Evolutionary conservation across 75 land plant species (phyloP), one percentile per base, ranked within the genome.

Genomic region (Picea glauca): DNA sequence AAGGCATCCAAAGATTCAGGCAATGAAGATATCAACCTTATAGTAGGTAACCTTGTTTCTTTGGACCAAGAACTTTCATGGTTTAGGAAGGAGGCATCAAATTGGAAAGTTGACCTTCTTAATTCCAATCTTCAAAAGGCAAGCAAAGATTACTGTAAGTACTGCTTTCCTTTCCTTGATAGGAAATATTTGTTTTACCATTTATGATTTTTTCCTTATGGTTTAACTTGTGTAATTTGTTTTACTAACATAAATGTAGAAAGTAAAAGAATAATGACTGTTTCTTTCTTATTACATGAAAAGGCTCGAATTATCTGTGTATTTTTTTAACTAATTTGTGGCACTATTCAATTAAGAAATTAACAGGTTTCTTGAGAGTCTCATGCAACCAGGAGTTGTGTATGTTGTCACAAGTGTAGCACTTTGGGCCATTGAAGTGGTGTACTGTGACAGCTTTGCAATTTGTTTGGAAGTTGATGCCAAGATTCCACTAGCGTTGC

Each of bases 381-480:
- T 95, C 54, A 84, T 78, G 75, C 62, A 38, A 64, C 76, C 85
- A 4, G 87, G 84, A 31, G 87, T 84, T 4, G 85, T 80, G 20
- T 92, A 88, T 76, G 79, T 91, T 3, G 90, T 90, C 35, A 85
- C 87, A 43, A 77, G 90, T 13, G 82, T 88, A 5, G 89, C 97
- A 3, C 81, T 96, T 75, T 93, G 97, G 97, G 85, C 90, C 30
- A 93, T 96, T 46, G 98, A 96, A 78, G 70, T 90, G 65, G 94
- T 96, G 23, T 96, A 96, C 78, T 88, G 85, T 58, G 80, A 86
- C 35, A 90, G 94, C 80, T 95, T 90, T 77, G 86, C 93, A 13
- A 75, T 75, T 18, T 96, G 98, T 82, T 81, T 93, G 4, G 89
- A 90, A 74, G 75, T 68, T 32, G 91, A 77, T 46, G 76, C 88